A percentile compares a stretch with the other conserved stretches of the same genome.
phyloP scores from a whole-genome alignment of 2,329 filamentous ascomycete genomes.

The Neodidymelliopsis sp. region DNA sequence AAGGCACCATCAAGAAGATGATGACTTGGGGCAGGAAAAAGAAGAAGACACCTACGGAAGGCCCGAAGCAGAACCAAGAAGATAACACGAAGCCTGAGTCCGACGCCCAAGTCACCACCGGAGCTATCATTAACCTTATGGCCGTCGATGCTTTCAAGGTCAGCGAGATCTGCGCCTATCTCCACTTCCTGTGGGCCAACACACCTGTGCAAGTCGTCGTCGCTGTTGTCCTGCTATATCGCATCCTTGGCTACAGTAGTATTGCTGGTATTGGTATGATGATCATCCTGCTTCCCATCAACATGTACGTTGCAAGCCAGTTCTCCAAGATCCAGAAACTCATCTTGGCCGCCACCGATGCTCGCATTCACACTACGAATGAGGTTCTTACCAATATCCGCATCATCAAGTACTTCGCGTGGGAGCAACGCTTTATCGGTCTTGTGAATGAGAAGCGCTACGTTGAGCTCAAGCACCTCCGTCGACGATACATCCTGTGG shows the following conservation, averaged over 20 bases:
- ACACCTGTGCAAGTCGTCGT: constrained; percentile 88
- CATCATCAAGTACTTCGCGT: constrained; percentile 99
- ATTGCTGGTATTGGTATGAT: constrained; percentile 93
- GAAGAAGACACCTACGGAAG: constrained; percentile 52
- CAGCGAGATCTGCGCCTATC: constrained; percentile 89
- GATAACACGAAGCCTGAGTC: constrained; percentile 38
- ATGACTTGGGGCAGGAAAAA: constrained; percentile 68
- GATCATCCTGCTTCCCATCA: constrained; percentile 85
- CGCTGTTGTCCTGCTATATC: constrained; percentile 82
- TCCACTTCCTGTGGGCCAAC: constrained; percentile 93
- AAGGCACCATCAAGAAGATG: constrained; percentile 53
- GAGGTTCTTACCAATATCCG: constrained; percentile 97
- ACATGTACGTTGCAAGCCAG: constrained; percentile 84
- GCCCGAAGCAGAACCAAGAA: constrained; percentile 48
- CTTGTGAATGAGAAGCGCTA: constrained; percentile 89
- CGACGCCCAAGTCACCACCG: constrained; percentile 85
- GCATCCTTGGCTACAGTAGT: constrained; percentile 89
- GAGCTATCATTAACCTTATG: constrained; percentile 99
- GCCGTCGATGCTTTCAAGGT: constrained; percentile 99
- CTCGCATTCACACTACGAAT: constrained; percentile 94
- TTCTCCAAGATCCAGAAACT: constrained; percentile 88
- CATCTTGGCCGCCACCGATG: constrained; percentile 92
- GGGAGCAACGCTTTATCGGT: constrained; percentile 89
- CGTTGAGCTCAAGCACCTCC: constrained; percentile 78
- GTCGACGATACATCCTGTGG: constrained; percentile 89